Base-by-base conservation (phyloP, 2,329 filamentous ascomycete genomes). In the Claviceps cyperi region DNA sequence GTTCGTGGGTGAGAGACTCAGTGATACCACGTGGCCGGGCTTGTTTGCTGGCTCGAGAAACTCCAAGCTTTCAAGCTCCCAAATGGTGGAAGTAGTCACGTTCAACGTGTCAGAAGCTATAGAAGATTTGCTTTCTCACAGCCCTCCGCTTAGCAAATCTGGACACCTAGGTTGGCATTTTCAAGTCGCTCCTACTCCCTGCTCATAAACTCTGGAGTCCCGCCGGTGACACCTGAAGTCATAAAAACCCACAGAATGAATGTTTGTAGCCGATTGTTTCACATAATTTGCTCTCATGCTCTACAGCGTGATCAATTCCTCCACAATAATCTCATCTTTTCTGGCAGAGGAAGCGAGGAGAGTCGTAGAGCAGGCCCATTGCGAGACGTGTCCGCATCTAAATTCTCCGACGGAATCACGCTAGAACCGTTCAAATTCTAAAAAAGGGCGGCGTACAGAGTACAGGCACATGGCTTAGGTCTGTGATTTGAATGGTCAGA, bases 361-460 rank as follows among this genome's bases (percentile, higher is more conserved):
- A 49, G 21, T 32, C 43, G 47, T 43, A 21, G 47, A 51, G 22
- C 22, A 40, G 24, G 7, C 24, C 38, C 37, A 22, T 40, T 24
- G n/a, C 7, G 46, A 35, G 11, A 47, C 36, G 24, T 43, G 35
- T 37, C 40, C n/a, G 15, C n/a, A 28, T 49, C 35, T 24, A 39
- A 49, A 49, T 48, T 49, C 43, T 50, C 51, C 51, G 51, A 51
- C 40, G 39, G 51, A 53, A 53, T 45, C 22, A 38, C 49, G 36
- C 51, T 53, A 47, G 46, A 53, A 46, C 36, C 51, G 32, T 24
- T 38, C 2, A 35, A 48, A 19, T 46, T 4, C 19, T 15, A 43
- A 36, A 32, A 38, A 17, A 46, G 48, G 40, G 32, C 8, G 47
- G 39, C 28, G 28, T 32, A 32, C 28, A 32, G 38, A 21, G 51